Evolutionary conservation across 441 rosid genomes (phyloP).

Genomic region (Erodium texanum): DNA sequence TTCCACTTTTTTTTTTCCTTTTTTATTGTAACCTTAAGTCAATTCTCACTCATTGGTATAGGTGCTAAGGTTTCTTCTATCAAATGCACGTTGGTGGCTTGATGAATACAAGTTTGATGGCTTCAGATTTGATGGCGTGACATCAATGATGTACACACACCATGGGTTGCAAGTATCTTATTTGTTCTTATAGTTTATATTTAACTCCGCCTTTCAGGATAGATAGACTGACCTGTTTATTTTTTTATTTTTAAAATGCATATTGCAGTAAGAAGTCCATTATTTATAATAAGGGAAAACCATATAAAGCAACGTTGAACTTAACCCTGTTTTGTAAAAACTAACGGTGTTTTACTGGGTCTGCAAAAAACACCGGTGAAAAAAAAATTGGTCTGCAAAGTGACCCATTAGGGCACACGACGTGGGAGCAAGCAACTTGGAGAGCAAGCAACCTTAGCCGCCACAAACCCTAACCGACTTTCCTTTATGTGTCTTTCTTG

Average conservation of each 20-base stretch:
- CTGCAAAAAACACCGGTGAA: too few species aligned
- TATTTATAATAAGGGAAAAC: neutral
- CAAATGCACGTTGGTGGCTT: constrained; percentile 99
- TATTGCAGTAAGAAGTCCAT: neutral
- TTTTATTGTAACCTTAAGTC: neutral
- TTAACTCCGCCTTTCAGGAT: constrained; percentile 10
- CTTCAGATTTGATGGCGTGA: constrained; percentile 97
- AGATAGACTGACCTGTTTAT: neutral
- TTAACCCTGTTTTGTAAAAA: too few species aligned
- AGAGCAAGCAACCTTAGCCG: too few species aligned
- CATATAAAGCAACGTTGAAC: too few species aligned
- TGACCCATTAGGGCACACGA: too few species aligned
- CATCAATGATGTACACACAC: constrained; percentile 98
- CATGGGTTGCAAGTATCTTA: constrained; percentile 74
- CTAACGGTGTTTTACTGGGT: too few species aligned
- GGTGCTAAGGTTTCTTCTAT: constrained; percentile 85
- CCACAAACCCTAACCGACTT: too few species aligned
- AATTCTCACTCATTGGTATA: constrained; percentile 26
- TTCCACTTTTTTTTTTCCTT: constrained; percentile 4
- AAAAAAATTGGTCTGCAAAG: too few species aligned
- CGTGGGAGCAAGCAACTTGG: too few species aligned
- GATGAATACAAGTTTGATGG: constrained; percentile 96
- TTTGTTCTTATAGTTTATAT: constrained; percentile 6
- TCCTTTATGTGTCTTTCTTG: too few species aligned
- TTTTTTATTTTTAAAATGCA: too few species aligned